phyloP scores from a whole-genome alignment of 202 grass and related monocot genomes.

The Hordeum pubiflorum region DNA sequence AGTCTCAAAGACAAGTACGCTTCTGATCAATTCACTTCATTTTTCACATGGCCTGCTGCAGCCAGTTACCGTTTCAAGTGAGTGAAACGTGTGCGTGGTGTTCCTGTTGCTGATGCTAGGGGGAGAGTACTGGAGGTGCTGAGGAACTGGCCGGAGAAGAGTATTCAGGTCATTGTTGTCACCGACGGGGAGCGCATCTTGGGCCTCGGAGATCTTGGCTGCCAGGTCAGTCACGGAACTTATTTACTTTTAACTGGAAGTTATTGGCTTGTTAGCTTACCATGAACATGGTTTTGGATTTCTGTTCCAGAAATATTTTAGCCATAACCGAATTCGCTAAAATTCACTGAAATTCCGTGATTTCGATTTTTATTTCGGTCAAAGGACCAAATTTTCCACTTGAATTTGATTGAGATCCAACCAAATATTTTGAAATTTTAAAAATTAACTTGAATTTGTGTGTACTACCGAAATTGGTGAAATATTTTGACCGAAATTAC shows the following conservation, averaged over 20 bases:
- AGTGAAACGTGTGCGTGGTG: not conserved
- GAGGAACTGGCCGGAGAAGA: conserved; percentile 93
- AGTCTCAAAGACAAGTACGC: conserved; percentile 83
- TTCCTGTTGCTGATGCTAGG: conserved; percentile 19
- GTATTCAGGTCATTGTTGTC: conserved; percentile 86
- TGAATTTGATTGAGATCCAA: too few relatives aligned
- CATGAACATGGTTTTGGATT: too few relatives aligned
- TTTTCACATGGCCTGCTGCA: not conserved
- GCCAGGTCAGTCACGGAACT: conserved; percentile 50
- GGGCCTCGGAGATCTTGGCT: conserved; percentile 89
- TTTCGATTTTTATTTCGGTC: too few relatives aligned
- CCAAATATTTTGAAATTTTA: too few relatives aligned
- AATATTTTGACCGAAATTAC: too few relatives aligned
- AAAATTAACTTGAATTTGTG: too few relatives aligned
- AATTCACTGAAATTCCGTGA: too few relatives aligned
- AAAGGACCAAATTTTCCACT: too few relatives aligned
- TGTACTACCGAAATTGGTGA: too few relatives aligned
- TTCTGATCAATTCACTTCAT: not conserved
- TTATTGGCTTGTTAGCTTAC: not conserved
- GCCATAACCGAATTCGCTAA: too few relatives aligned
- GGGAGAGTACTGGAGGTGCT: conserved; percentile 73
- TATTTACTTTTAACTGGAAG: not conserved
- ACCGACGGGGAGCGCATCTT: conserved; percentile 88
- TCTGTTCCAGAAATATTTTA: too few relatives aligned
- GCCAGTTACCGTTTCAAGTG: not conserved